These are phyloP conservation scores for Penicillium salamii DNA, from an alignment of 495 filamentous ascomycete species.

Conservation along the genomic window DNA sequence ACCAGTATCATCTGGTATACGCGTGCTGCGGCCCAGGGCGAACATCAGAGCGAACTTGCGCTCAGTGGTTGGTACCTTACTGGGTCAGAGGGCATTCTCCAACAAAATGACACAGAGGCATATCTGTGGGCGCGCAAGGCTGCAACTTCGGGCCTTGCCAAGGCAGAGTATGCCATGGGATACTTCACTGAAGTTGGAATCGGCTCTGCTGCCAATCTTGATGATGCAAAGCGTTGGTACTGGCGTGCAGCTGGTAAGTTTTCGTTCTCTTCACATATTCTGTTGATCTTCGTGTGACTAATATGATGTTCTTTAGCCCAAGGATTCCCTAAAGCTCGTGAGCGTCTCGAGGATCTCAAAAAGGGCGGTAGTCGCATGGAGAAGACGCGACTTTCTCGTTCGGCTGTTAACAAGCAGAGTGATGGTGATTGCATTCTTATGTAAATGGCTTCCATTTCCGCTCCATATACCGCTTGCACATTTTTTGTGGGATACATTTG, in stretches of 20 bases:
- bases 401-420: conserved; percentile 76
- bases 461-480: conserved; percentile 1
- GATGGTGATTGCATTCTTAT: conserved; percentile 82
- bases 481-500: too few relatives aligned
- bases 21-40: conserved; percentile 84
- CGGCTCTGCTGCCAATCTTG: conserved; percentile 77
- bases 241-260: conserved; percentile 93
- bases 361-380: conserved; percentile 65
- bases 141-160: conserved; percentile 75
- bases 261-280: conserved; percentile 2
- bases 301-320: conserved; percentile 59
- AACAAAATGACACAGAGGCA: conserved; percentile 92
- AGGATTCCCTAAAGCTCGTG: conserved; percentile 87
- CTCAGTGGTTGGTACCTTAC: conserved; percentile 97
- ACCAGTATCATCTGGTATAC: conserved; percentile 91
- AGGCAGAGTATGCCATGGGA: conserved; percentile 97
- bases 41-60: conserved; percentile 91
- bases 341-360: conserved; percentile 90
- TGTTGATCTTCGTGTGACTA: conserved; percentile 8
- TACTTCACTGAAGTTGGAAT: conserved; percentile 97
- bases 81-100: conserved; percentile 79
- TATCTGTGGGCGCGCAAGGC: conserved; percentile 97
- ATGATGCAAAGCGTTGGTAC: conserved; percentile 98
- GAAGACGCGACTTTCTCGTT: conserved; percentile 79
- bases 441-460: conserved; percentile 38